Conservation (phyloP, 2,329 filamentous ascomycete genomes). For the Botrytis aclada region DNA sequence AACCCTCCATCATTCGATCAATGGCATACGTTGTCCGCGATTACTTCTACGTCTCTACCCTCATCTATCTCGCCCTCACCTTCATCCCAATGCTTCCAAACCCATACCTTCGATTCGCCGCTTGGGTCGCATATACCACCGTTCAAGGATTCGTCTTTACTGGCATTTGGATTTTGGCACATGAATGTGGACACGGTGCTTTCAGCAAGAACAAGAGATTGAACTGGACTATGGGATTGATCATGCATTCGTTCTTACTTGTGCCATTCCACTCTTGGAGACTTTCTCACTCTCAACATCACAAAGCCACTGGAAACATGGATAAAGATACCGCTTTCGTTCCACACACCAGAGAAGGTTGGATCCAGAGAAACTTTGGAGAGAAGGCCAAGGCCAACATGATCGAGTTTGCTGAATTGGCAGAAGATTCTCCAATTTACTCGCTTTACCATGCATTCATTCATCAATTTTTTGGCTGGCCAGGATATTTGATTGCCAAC, state of each 20-base stretch:
- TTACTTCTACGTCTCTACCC: constrained; percentile 47
- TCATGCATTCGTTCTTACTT: constrained; percentile 62
- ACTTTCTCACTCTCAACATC: constrained; percentile 66
- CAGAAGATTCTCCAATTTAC: constrained; percentile 62
- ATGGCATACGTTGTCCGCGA: constrained; percentile 59
- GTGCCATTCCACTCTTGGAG: constrained; percentile 74
- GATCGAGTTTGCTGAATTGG: constrained; percentile 49
- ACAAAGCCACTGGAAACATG: constrained; percentile 66
- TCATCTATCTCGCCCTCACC: constrained; percentile 49
- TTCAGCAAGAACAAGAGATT: constrained; percentile 57
- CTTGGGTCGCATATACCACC: constrained; percentile 61
- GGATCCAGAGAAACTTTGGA: constrained; percentile 35
- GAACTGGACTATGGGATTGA: constrained; percentile 63
- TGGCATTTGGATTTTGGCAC: constrained; percentile 69
- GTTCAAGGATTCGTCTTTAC: constrained; percentile 65
- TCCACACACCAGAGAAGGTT: constrained; percentile 45
- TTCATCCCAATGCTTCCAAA: constrained; percentile 52
- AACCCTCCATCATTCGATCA: constrained; percentile 53
- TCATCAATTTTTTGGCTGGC: constrained; percentile 65
- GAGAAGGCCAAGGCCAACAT: constrained; percentile 32
- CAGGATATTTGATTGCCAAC: constrained; percentile 61
- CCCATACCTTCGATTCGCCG: constrained; percentile 45
- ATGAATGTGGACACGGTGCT: constrained; percentile 69
- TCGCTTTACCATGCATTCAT: constrained; percentile 52
- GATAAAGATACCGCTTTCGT: constrained; percentile 66